Evolutionary conservation across 2,329 filamentous ascomycete species (phyloP), one percentile per base, ranked within the genome.

Genomic region (Microsporum audouinii): DNA sequence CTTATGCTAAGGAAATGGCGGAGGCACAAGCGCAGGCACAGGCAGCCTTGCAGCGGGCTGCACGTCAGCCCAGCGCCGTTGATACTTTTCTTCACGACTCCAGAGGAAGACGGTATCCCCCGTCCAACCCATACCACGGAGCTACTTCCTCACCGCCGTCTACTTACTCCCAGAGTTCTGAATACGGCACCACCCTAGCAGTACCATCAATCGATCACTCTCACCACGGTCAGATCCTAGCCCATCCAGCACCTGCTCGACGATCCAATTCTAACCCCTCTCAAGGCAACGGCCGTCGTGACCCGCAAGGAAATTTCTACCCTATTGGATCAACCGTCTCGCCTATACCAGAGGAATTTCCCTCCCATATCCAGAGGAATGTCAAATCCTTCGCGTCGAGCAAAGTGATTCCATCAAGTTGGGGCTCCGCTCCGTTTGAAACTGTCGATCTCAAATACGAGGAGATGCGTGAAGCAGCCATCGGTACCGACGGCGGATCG

Each of bases 321-420:
- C 71, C 73, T 34, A 73, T 86, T 2, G 82, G 80, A 65, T 88
- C 86, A 0, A 86, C 80, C 63, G 86, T 91, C 31, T 88, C 88
- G 0, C 87, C 88, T 0, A 91, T 91, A 59, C 86, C 85, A 0
- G 88, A 91, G 71, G 88, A 91, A 69, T 82, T 80, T 64, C 79
- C 82, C 0, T 77, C 75, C 57, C 67, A 72, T 29, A 68, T 80
- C 29, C 76, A 79, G 60, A 84, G 84, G 33, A 68, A 70, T 0
- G 81, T 84, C 68, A 78, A 79, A 33, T 89, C 88, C 0, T 86
- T 83, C 68, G 87, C 75, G 27, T 90, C 88, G 2, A 90, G 87
- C 66, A 82, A 84, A 39, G 87, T 83, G 0, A 88, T 90, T 70
- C 87, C 88, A 0, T 82, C 84, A 23, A 84, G 78, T 66, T 90